Percentiles rank a stretch among this genome's conserved stretches.
These are phyloP conservation scores for Yamadazyma dushanensis DNA, from an alignment of 1,139 yeast species.

Conservation along the genomic window DNA sequence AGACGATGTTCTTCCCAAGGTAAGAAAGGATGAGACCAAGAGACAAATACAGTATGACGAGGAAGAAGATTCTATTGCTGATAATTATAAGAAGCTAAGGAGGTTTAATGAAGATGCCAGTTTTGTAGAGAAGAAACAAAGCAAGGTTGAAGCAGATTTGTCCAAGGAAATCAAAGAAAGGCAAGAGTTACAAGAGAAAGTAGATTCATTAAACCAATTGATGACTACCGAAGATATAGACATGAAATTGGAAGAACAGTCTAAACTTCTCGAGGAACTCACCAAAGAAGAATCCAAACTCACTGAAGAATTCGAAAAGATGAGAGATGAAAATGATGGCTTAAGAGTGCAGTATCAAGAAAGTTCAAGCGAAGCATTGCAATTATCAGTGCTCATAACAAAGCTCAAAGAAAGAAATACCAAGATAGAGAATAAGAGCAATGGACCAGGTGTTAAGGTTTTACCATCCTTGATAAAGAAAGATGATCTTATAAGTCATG, in stretches of 20 bases:
- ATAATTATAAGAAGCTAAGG: slow-evolving; percentile 45
- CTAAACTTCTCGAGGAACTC: slow-evolving; percentile 28
- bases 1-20: slow-evolving; percentile 24
- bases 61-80: slow-evolving; percentile 50
- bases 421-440: slow-evolving; percentile 32
- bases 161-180: slow-evolving; percentile 20
- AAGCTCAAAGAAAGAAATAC: slow-evolving; percentile 27
- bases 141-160: slow-evolving; percentile 38
- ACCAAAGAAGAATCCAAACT: slow-evolving; percentile 28
- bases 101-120: slow-evolving; percentile 49
- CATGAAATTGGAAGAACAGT: slow-evolving; percentile 24
- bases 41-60: slow-evolving; percentile 53
- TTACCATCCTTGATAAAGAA: slow-evolving; percentile 40
- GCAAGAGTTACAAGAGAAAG: slow-evolving; percentile 19
- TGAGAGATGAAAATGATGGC: slow-evolving; percentile 36
- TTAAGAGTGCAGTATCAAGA: slow-evolving; percentile 52
- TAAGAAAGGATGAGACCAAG: slow-evolving; percentile 45
- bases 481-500: slow-evolving; percentile 34
- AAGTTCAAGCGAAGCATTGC: slow-evolving; percentile 57
- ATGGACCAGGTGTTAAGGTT: slow-evolving; percentile 44
- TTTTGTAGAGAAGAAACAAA: slow-evolving; percentile 48
- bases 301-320: slow-evolving; percentile 25
- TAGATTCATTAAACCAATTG: slow-evolving; percentile 18
- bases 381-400: slow-evolving; percentile 37
- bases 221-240: slow-evolving; percentile 8